phyloP scores from a whole-genome alignment of 768 basidiomycete species.

The Hericium coralloides region DNA sequence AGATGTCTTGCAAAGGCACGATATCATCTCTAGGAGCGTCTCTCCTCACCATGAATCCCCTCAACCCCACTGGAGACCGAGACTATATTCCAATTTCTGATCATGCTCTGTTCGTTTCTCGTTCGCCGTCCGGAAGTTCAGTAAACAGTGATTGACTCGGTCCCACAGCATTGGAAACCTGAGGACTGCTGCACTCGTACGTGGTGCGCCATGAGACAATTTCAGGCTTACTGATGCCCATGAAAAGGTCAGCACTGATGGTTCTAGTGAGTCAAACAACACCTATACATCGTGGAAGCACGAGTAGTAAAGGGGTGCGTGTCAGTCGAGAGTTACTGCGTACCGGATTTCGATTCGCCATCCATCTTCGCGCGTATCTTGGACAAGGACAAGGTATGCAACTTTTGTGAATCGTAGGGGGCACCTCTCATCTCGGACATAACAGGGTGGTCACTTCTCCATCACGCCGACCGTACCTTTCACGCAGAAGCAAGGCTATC shows the following conservation, averaged over 20 bases:
- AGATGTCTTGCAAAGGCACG: too few relatives aligned
- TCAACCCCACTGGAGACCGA: slow-evolving; percentile 31
- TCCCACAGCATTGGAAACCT: slow-evolving; percentile 67
- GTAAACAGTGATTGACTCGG: not conserved
- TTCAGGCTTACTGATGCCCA: not conserved
- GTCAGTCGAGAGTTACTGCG: slow-evolving; percentile 84
- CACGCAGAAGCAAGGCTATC: slow-evolving; percentile 73
- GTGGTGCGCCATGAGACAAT: slow-evolving; percentile 8
- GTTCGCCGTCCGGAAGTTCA: not conserved
- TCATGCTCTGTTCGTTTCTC: slow-evolving; percentile 57
- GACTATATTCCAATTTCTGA: slow-evolving; percentile 72
- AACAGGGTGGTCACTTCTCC: slow-evolving; percentile 82
- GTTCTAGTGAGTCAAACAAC: slow-evolving; percentile 44
- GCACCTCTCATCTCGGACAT: slow-evolving; percentile 1
- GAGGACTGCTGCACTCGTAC: slow-evolving; percentile 67
- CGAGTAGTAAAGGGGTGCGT: not conserved
- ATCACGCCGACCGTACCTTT: slow-evolving; percentile 67
- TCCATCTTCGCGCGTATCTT: slow-evolving; percentile 86
- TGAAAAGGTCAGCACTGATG: slow-evolving; percentile 61
- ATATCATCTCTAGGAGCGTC: not conserved
- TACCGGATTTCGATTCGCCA: slow-evolving; percentile 91
- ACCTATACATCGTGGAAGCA: not conserved
- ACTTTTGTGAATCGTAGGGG: too few relatives aligned
- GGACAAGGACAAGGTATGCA: slow-evolving; percentile 62
- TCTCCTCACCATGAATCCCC: slow-evolving; percentile 6